phyloP scores from a whole-genome alignment of 352 stramenopile genomes.

The Hyaloperonospora arabidopsidis region DNA sequence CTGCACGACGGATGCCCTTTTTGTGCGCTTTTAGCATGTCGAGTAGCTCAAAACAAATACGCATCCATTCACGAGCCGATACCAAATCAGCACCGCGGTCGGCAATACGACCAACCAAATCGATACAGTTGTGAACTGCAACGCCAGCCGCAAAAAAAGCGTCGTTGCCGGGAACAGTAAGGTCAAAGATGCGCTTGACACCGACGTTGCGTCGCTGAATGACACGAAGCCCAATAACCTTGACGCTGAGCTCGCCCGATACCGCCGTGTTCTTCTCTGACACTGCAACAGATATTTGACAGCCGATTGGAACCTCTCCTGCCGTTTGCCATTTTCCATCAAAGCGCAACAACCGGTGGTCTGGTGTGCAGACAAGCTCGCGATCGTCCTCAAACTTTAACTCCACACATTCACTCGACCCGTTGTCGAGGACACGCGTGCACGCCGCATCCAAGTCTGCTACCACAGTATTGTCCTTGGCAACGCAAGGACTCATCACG shows the following conservation, averaged over 20 bases:
- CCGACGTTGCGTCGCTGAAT: slow-evolving; percentile 5
- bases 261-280: background rate
- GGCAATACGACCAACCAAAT: slow-evolving; percentile 97
- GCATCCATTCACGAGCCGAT: slow-evolving; percentile 98
- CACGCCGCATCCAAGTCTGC: slow-evolving; percentile 3
- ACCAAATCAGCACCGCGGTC: slow-evolving; percentile 97
- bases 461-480: background rate
- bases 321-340: slow-evolving; percentile 4
- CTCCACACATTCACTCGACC: slow-evolving; percentile 1
- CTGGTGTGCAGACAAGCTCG: slow-evolving; percentile 4
- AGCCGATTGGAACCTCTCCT: slow-evolving; percentile 1
- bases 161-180: slow-evolving; percentile 5
- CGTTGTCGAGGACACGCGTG: slow-evolving; percentile 3
- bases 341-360: slow-evolving; percentile 3
- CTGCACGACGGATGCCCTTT: slow-evolving; percentile 96
- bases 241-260: background rate
- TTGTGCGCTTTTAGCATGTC: slow-evolving; percentile 99
- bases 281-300: slow-evolving; percentile 1
- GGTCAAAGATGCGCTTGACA: slow-evolving; percentile 2
- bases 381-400: slow-evolving; percentile 1
- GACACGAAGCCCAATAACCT: slow-evolving; percentile 3
- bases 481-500: slow-evolving; percentile 5
- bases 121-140: slow-evolving; percentile 24
- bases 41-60: slow-evolving; percentile 99
- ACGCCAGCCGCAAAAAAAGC: slow-evolving; percentile 3